Conservation (phyloP, 345 rosid genomes). For the Punica granatum region DNA sequence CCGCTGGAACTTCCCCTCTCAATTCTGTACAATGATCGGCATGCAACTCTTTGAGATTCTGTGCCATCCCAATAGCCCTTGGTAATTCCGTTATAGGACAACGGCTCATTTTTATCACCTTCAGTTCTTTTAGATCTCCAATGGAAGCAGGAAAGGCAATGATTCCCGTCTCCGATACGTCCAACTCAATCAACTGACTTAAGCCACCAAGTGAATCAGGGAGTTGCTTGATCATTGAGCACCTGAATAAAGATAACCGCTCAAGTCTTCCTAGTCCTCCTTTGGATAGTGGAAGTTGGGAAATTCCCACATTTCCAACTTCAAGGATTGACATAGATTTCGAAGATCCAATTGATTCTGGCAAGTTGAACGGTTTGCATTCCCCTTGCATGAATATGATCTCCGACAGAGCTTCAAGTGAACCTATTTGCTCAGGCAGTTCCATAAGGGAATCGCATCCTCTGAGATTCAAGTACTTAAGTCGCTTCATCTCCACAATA, state of each 20-base stretch:
- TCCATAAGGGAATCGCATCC: neutral
- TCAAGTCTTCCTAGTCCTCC: neutral
- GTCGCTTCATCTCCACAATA: too few species aligned
- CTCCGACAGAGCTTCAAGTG: neutral
- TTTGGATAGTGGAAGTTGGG: neutral
- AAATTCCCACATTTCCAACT: neutral
- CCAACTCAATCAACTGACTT: neutral
- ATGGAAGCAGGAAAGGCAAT: neutral
- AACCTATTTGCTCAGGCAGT: neutral
- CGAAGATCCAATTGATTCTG: neutral
- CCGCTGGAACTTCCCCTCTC: neutral
- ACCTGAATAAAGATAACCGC: neutral
- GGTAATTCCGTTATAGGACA: neutral
- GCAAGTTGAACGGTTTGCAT: neutral
- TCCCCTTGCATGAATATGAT: neutral
- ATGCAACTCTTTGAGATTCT: neutral
- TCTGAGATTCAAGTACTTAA: too few species aligned
- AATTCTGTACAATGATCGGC: neutral
- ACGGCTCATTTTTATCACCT: rapidly evolving
- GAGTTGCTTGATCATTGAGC: neutral
- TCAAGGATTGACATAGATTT: neutral
- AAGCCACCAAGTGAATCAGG: neutral
- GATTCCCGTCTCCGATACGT: neutral
- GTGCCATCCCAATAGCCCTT: rapidly evolving
- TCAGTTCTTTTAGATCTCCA: neutral